Evolutionary conservation across 768 basidiomycete genomes (phyloP).

Genomic region (Tricholoma furcatifolium): DNA sequence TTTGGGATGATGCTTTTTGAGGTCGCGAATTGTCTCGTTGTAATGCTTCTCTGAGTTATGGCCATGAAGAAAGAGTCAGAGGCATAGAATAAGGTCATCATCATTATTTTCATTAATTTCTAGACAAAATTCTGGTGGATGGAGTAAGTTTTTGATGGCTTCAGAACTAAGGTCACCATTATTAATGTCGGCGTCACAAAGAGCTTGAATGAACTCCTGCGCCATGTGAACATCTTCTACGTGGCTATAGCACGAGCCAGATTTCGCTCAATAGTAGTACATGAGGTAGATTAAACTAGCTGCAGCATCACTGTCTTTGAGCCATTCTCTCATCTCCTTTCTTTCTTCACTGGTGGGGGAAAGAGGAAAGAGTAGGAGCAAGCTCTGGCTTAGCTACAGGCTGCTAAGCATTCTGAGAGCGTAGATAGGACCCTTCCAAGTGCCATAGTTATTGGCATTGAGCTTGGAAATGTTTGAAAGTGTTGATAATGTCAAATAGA

Average conservation of each 20-base stretch:
- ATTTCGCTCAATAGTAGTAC: no score
- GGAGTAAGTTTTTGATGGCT: neutral
- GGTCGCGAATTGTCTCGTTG: neutral
- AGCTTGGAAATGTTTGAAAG: no score
- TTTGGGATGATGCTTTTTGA: constrained; percentile 1
- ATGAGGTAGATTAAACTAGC: no score
- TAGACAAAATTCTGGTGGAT: constrained; percentile 1
- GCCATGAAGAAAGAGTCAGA: constrained; percentile 6
- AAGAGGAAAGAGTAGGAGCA: no score
- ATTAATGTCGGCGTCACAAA: constrained; percentile 4
- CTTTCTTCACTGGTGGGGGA: no score
- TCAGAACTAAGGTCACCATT: constrained; percentile 8
- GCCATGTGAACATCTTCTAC: constrained; percentile 7
- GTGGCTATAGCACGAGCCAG: neutral
- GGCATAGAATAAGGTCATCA: constrained; percentile 5
- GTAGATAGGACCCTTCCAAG: no score
- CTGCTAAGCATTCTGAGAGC: no score
- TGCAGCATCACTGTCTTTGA: no score
- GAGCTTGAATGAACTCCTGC: constrained; percentile 9
- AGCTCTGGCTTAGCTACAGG: no score
- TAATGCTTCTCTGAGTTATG: constrained; percentile 7
- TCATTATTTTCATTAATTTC: neutral
- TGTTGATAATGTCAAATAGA: no score
- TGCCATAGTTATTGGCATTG: no score
- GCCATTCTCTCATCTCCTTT: no score